phyloP scores from a whole-genome alignment of 331 rosid genomes.

The Telfairia occidentalis region DNA sequence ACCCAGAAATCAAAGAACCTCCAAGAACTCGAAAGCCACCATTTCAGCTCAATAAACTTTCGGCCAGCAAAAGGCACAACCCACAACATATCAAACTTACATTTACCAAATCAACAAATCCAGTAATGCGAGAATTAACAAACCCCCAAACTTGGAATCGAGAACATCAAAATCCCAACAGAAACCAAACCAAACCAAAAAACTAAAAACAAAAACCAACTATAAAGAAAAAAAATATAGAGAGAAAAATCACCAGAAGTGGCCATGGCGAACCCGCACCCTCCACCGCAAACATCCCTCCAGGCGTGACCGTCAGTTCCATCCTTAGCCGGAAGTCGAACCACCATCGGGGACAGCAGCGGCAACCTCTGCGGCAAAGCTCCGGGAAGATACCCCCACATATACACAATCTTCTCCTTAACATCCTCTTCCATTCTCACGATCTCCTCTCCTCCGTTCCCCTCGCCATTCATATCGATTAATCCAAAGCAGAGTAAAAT shows the following conservation, averaged over 20 bases:
- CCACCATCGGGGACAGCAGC: conserved; percentile 42
- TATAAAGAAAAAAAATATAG: background rate
- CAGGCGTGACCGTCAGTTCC: conserved; percentile 25
- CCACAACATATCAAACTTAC: background rate
- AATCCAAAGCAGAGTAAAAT: background rate
- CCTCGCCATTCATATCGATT: conserved; percentile 48
- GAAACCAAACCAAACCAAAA: background rate
- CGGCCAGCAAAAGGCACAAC: background rate
- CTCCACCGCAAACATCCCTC: conserved; percentile 82
- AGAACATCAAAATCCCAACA: background rate
- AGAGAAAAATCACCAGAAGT: conserved; percentile 49
- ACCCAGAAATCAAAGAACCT: background rate
- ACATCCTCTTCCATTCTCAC: conserved; percentile 25
- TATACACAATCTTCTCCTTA: conserved; percentile 38
- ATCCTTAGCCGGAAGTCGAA: conserved; percentile 28
- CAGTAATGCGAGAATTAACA: background rate
- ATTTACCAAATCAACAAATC: conserved; percentile 1
- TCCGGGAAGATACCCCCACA: conserved; percentile 96
- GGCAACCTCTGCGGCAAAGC: conserved; percentile 84
- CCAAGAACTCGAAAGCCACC: background rate
- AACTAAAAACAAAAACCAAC: too few relatives aligned
- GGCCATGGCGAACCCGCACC: conserved; percentile 96
- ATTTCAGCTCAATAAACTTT: conserved; percentile 8
- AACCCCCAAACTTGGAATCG: background rate
- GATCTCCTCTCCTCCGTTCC: conserved; percentile 18